These are phyloP conservation scores for Pholiota conissans DNA, from an alignment of 768 basidiomycete species.

Conservation along the genomic window DNA sequence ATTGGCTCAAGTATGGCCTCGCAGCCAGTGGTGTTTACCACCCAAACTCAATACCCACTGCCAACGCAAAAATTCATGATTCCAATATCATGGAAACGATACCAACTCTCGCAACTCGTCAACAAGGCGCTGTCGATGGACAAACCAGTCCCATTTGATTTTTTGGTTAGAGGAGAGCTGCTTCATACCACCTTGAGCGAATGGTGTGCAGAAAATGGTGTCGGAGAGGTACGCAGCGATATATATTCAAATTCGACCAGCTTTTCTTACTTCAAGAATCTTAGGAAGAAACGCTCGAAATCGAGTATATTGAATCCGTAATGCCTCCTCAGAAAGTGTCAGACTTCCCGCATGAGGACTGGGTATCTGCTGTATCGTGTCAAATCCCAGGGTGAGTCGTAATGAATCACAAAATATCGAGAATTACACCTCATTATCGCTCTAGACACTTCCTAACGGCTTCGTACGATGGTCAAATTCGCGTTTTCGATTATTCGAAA, in stretches of 20 bases:
- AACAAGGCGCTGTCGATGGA: conserved; percentile 86
- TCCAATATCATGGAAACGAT: conserved; percentile 88
- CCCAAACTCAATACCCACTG: conserved; percentile 69
- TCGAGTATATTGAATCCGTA: conserved; percentile 90
- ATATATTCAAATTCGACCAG: not conserved
- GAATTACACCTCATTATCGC: not conserved
- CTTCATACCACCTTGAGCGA: conserved; percentile 68
- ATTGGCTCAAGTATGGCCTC: conserved; percentile 5
- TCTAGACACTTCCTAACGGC: conserved; percentile 70
- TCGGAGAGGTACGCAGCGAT: conserved; percentile 59
- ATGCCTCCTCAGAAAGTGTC: conserved; percentile 84
- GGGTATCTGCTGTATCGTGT: conserved; percentile 85
- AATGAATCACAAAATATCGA: not conserved
- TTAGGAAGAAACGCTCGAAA: conserved; percentile 87
- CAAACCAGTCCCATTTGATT: conserved; percentile 88
- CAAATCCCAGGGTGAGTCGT: conserved; percentile 48
- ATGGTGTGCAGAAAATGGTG: conserved; percentile 70
- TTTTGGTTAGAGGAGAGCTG: conserved; percentile 82
- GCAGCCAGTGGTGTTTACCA: conserved; percentile 71
- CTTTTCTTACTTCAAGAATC: not conserved
- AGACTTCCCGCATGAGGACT: conserved; percentile 85
- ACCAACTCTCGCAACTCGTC: conserved; percentile 94
- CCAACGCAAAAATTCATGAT: conserved; percentile 92
- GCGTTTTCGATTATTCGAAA: conserved; percentile 73
- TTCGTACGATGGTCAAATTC: conserved; percentile 79